Percentiles rank a stretch among this genome's conserved stretches.
Evolutionary conservation across 768 basidiomycete genomes (phyloP).

Genomic region (Auriculariales sp.): DNA sequence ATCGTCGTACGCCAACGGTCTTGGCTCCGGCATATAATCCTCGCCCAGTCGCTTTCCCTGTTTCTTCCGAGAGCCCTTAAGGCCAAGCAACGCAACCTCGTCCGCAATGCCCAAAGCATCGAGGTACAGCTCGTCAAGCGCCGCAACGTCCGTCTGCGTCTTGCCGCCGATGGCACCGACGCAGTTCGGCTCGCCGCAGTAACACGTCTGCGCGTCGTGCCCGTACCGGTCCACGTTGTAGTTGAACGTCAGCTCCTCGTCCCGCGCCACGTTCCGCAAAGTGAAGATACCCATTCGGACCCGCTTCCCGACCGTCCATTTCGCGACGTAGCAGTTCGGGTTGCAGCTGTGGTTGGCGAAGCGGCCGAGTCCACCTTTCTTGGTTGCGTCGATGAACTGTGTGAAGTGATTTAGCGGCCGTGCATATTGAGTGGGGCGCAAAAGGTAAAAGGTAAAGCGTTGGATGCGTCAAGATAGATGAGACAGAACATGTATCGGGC

Average conservation of each 20-base stretch:
- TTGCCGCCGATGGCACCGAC: slow-evolving; percentile 95
- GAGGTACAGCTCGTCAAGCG: slow-evolving; percentile 89
- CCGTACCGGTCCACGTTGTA: slow-evolving; percentile 99
- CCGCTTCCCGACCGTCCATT: slow-evolving; percentile 83
- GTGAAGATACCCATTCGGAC: slow-evolving; percentile 98
- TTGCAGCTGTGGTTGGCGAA: slow-evolving; percentile 98
- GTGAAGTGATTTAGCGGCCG: too few relatives aligned
- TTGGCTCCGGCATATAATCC: slow-evolving; percentile 78
- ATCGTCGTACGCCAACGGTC: slow-evolving; percentile 61
- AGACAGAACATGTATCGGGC: neutral
- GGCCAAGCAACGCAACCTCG: slow-evolving; percentile 65
- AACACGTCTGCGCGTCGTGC: slow-evolving; percentile 93
- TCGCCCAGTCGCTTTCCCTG: slow-evolving; percentile 88
- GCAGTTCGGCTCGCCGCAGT: slow-evolving; percentile 91
- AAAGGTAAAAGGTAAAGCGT: too few relatives aligned
- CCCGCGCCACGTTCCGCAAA: slow-evolving; percentile 55
- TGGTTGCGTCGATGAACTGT: slow-evolving; percentile 98
- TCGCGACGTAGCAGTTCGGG: slow-evolving; percentile 95
- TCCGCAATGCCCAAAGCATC: slow-evolving; percentile 95
- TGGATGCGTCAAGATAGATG: slow-evolving; percentile 1
- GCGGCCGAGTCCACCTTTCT: slow-evolving; percentile 88
- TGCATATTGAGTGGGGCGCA: too few relatives aligned
- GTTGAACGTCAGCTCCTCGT: slow-evolving; percentile 95
- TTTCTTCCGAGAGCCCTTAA: slow-evolving; percentile 83
- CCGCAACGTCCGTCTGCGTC: slow-evolving; percentile 89